Base-by-base conservation (phyloP, 1,139 yeast species). In the Saccharomyces hybrid region DNA sequence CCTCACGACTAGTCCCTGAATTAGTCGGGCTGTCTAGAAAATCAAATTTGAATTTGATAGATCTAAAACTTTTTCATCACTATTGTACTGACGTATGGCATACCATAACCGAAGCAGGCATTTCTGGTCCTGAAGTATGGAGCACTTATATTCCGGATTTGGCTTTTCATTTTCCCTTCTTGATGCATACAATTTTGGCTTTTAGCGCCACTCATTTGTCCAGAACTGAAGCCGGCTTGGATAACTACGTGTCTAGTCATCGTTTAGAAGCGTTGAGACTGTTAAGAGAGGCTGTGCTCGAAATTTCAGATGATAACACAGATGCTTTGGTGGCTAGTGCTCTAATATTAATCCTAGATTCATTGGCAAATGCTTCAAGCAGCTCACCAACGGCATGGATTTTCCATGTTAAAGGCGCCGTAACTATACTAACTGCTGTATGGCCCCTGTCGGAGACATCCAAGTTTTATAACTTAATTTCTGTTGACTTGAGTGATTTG, bases 331-430 rank as follows among this genome's bases (percentile, higher is more conserved):
- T 91, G 14, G 96, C 97, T 0, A 83, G 95, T 55, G 95, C 97
- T 0, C 79, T 91, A 60, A 82, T 91, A 49, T 75, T 91, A 54
- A 90, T 90, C 56, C 85, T 91, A 86, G 98, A 91, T 68, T 87
- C 97, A 0, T 74, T 91, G 58, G 98, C 98, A 2, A 91, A 91
- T 71, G 97, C 97, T 0, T 61, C 55, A 26, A 56, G 64, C 3
- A 73, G 90, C 53, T 96, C 96, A 1, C 93, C 97, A 1, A 84
- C 95, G 5, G 96, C 97, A 0, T 91, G 98, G 98, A 84, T 91
- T 55, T 93, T 89, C 74, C 97, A 91, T 66, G 97, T 91, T 11
- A 88, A 95, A 63, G 98, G 97, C 23, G 96, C 97, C 0, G 97
- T 96, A 5, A 91, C 97, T 0, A 91, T 91, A 48, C 74, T 91